A percentile compares a stretch with the other conserved stretches of the same genome.
Evolutionary conservation across 306 rosid species (phyloP).

Genomic region (Malus fusca): DNA sequence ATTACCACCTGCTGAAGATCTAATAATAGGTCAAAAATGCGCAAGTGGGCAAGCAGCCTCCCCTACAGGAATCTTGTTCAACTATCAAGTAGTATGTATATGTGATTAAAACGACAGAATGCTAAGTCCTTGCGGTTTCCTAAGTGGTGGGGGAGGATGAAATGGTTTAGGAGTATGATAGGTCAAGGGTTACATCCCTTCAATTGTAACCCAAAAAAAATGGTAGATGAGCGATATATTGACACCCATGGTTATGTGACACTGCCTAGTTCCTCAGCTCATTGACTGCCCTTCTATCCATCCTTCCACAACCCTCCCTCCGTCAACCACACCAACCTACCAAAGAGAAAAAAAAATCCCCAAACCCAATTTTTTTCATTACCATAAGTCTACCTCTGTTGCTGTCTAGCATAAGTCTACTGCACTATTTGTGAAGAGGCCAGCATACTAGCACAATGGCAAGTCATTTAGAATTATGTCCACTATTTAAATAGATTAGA

Average conservation of each 20-base stretch:
- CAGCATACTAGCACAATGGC: background rate
- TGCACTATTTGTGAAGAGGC: background rate
- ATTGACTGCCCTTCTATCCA: background rate
- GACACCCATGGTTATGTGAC: background rate
- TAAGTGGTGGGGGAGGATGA: background rate
- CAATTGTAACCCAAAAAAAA: background rate
- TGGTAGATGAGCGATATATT: background rate
- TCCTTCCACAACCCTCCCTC: background rate
- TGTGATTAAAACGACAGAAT: background rate
- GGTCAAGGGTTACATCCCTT: background rate
- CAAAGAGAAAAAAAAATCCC: background rate
- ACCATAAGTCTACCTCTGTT: background rate
- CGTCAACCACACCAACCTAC: background rate
- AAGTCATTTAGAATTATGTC: background rate
- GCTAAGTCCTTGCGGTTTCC: background rate
- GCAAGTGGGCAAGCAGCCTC: background rate
- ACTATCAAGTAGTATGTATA: background rate
- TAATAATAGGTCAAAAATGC: conserved; percentile 24
- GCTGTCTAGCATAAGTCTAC: background rate
- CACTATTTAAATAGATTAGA: background rate
- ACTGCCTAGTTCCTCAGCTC: background rate
- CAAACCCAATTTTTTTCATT: background rate
- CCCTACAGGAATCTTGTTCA: background rate
- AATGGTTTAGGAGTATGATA: background rate
- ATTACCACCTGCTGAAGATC: conserved; percentile 61